Base-by-base conservation (phyloP, 352 stramenopile genomes). In the Phytophthora palmivora region DNA sequence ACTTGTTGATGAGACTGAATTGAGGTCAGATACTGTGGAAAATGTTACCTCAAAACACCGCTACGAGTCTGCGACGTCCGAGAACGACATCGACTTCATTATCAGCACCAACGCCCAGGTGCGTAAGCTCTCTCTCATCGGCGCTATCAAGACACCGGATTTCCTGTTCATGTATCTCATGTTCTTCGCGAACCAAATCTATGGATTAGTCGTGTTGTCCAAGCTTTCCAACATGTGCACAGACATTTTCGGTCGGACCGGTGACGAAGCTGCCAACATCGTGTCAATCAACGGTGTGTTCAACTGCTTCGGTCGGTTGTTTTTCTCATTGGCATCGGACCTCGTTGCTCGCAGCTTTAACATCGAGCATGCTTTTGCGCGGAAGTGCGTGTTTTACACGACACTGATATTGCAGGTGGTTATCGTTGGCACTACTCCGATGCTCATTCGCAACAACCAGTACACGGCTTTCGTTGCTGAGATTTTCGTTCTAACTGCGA, bases 121-220 rank as follows among this genome's bases (percentile, higher is more conserved):
- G 22, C 67, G 70, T 18, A 80, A 86, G 21, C 22, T 90, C 18
- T 72, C 69, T 32, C 67, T 90, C 19, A 83, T 88, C 37, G 46
- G 70, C 19, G 81, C 78, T 28, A 79, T 90, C 59, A 75, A 74
- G 58, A 69, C 77, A 28, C 58, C 66, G 24, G 81, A 90, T 57
- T 90, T 85, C 49, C 42, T 84, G 32, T 87, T 81, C 63, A 79
- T 90, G 68, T 90, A 88, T 61, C 50, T 88, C 30, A 87, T 88
- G 79, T 84, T 88, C 64, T 86, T 85, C 34, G 75, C 67, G 19
- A 87, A 86, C 50, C 79, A 87, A 52, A 67, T 87, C 36, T 90
- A 85, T 44, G 81, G 79, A 0, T 56, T 90, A 9, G 76, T 90
- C 21, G 79, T 88, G 50, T 73, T 90, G 15, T 90, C 81, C 38